Base-by-base conservation (phyloP, 257 asterid species). In the Paraleonurus japonicus region DNA sequence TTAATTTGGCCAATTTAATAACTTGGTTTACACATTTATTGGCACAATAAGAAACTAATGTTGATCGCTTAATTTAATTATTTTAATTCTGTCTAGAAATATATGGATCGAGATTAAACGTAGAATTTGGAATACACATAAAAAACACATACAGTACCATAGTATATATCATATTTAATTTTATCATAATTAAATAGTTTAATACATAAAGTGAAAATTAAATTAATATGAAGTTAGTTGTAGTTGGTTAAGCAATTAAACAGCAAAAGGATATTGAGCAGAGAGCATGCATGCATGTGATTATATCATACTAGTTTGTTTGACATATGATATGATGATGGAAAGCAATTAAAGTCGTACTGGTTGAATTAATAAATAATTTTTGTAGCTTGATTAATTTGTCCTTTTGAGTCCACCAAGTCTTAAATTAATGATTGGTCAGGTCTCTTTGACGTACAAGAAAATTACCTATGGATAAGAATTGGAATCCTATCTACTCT, bases 261-360 rank as follows among this genome's bases (percentile, higher is more conserved):
- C 51, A 35, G 47, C 48, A 61, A 61, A 24, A 19, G 58, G 17
- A n/a, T n/a, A n/a, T n/a, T 67, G 62, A 50, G 22, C 51, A 51
- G 4, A 22, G 30, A 10, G 60, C 28, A 74, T 57, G 73, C 73
- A 65, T 57, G 73, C 78, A 74, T 58, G 74, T 67, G 74, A 20
- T 5, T 23, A n/a, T n/a, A n/a, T 12, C 3, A 23, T 75, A 5
- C 32, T 8, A 59, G 69, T 45, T 66, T 58, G 74, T 75, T 67
- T 66, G 70, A 61, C 58, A 57, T 22, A 45, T 27, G 47, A 65
- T 48, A 37, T 37, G 48, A 41, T 41, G 48, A 41, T 32, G 6
- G 54, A 11, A 20, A 33, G 75, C 37, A 79, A 69, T 73, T 55
- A 76, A 72, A 58, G 70, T 80, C 59, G 12, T 53, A 2, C 12